phyloP scores from a whole-genome alignment of 2,329 filamentous ascomycete species.

The Tolypocladium capitatum region DNA sequence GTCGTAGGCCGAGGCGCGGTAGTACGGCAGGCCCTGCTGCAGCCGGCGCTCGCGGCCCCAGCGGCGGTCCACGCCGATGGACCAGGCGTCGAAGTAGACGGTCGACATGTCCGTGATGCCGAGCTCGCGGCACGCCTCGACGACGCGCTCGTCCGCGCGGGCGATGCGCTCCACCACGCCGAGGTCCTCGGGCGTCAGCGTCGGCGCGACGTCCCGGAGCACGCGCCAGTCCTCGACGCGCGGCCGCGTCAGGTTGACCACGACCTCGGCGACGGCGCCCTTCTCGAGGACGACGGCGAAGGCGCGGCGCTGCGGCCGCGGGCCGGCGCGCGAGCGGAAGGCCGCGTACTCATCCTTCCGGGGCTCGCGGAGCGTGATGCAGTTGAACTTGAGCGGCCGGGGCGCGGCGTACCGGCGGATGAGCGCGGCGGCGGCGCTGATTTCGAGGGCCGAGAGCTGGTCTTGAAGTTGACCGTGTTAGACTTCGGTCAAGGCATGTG shows the following conservation, averaged over 20 bases:
- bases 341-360: constrained; percentile 50
- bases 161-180: constrained; percentile 59
- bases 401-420: constrained; percentile 25
- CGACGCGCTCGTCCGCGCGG: constrained; percentile 57
- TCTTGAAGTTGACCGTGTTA: constrained; percentile 20
- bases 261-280: constrained; percentile 32
- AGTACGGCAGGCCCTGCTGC: constrained; percentile 75
- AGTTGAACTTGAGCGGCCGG: constrained; percentile 37
- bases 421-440: constrained; percentile 33
- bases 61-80: constrained; percentile 68
- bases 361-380: constrained; percentile 53
- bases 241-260: constrained; percentile 32
- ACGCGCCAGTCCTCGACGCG: constrained; percentile 31
- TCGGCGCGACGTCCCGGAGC: constrained; percentile 31
- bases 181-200: constrained; percentile 66
- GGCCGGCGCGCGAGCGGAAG: constrained; percentile 35
- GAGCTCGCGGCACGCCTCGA: constrained; percentile 61
- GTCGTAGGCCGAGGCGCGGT: constrained; percentile 58
- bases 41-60: constrained; percentile 60
- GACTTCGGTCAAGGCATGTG: too few species aligned
- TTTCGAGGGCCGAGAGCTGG: constrained; percentile 41
- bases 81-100: constrained; percentile 76
- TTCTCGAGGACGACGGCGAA: constrained; percentile 34
- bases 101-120: constrained; percentile 75
- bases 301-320: constrained; percentile 34